Evolutionary conservation across 306 rosid species (phyloP).

Genomic region (Citrullus amarus): DNA sequence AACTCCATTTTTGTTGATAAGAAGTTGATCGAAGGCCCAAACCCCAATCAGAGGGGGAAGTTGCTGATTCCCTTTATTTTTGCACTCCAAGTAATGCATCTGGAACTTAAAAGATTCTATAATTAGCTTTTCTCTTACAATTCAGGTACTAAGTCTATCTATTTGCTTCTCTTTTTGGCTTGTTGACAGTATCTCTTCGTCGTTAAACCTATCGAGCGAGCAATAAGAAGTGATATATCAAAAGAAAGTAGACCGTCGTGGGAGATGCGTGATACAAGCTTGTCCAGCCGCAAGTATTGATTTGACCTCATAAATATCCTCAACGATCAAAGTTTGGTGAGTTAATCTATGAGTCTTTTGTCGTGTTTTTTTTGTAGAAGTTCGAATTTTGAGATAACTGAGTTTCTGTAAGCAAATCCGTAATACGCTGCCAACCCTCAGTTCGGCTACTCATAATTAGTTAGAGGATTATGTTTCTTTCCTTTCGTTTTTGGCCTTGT

Average conservation of each 20-base stretch:
- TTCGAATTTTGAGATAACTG: background rate
- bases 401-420: conserved; percentile 3
- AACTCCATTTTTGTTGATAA: conserved; percentile 59
- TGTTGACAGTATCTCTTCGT: conserved; percentile 33
- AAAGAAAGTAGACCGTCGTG: conserved; percentile 59
- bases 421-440: background rate
- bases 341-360: background rate
- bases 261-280: conserved; percentile 44
- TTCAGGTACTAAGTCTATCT: background rate
- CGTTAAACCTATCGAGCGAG: conserved; percentile 54
- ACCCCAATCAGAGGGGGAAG: conserved; percentile 76
- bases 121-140: background rate
- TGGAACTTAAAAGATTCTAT: background rate
- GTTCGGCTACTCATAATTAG: background rate
- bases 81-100: conserved; percentile 47
- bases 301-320: background rate
- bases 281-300: conserved; percentile 21
- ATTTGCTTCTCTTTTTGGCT: background rate
- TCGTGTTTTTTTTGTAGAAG: background rate
- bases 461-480: background rate
- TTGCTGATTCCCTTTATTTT: conserved; percentile 62
- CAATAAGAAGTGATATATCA: conserved; percentile 47
- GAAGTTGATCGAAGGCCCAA: conserved; percentile 82
- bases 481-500: background rate
- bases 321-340: background rate